Base-by-base conservation (phyloP, 441 rosid species). In the Euphorbia celastroides region DNA sequence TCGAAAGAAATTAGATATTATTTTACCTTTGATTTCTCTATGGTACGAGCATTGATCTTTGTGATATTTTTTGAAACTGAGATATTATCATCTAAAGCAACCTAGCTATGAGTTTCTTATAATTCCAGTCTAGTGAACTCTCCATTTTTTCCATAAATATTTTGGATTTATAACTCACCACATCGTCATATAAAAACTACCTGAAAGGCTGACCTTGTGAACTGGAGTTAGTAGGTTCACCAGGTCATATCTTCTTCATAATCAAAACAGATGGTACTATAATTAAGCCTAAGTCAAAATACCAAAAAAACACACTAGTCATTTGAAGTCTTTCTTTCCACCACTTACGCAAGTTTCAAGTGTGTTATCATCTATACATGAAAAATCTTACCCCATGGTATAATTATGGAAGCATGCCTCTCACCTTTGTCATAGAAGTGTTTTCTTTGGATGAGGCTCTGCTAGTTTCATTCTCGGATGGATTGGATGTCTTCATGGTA, bases 361-460 rank as follows among this genome's bases (percentile, higher is more conserved):
- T 0, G 7, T 19, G 25, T 25, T n/a, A 50, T 7, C 12, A 50
- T 50, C 10, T 7, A n/a, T 50, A n/a, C 23, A 48, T 50, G 1
- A n/a, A 50, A 50, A 19, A 19, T 14, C n/a, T 7, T 50, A 7
- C 26, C 57, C 7, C 26, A 7, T 1, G 16, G 23, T 59, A n/a
- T 11, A 7, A 48, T 16, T 48, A n/a, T 2, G 22, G 8, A 46
- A 19, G 25, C 20, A 13, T 0, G 26, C 13, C 32, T 62, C 64
- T 81, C 67, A 88, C 96, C 90, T 87, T 86, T 36, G 70, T 68
- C 75, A 79, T 62, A 80, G 72, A 58, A 68, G 58, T 67, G 68
- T 70, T 63, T 71, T 70, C 86, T 78, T 78, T 74, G 51, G 73
- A 58, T 67, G 77, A 62, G 65, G 82, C 79, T 72, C 60, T 76